These are phyloP conservation scores for Teratosphaeria zuluensis DNA, from an alignment of 2,329 filamentous ascomycete species.

Conservation along the genomic window DNA sequence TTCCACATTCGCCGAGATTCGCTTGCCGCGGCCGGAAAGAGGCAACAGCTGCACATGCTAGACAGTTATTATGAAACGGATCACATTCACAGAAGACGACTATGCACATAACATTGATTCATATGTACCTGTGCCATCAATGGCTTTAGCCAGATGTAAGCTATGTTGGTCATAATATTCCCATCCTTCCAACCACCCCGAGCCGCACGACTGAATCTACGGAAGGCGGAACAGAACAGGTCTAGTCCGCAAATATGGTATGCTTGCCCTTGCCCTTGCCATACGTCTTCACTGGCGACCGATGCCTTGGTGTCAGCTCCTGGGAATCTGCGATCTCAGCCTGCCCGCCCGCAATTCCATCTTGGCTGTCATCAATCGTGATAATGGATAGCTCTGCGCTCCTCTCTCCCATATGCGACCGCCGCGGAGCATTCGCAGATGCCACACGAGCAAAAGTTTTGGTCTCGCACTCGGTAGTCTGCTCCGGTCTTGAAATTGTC, in stretches of 20 bases:
- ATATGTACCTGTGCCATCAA: too few relatives aligned
- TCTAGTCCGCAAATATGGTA: background rate
- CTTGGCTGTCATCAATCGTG: background rate
- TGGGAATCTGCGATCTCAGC: conserved; percentile 4
- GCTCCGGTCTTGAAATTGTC: background rate
- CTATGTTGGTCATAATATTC: background rate
- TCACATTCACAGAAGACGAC: too few relatives aligned
- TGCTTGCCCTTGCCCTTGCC: background rate
- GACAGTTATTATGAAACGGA: background rate
- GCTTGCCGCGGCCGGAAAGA: background rate
- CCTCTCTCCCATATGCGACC: background rate
- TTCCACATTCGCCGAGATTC: background rate
- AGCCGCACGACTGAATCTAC: background rate
- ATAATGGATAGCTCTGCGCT: background rate
- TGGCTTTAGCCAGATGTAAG: background rate
- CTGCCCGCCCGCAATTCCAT: background rate
- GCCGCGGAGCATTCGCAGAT: background rate
- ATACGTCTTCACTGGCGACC: too few relatives aligned
- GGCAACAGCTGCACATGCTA: background rate
- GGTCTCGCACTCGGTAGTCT: background rate
- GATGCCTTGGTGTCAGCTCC: background rate
- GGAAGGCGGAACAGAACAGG: background rate
- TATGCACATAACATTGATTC: too few relatives aligned
- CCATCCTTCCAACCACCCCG: background rate
- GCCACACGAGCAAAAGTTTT: background rate